Percentiles rank a stretch among this genome's conserved stretches.
These are phyloP conservation scores for Mucor mucedo DNA, from an alignment of 371 early-diverging fungal species.

Conservation along the genomic window DNA sequence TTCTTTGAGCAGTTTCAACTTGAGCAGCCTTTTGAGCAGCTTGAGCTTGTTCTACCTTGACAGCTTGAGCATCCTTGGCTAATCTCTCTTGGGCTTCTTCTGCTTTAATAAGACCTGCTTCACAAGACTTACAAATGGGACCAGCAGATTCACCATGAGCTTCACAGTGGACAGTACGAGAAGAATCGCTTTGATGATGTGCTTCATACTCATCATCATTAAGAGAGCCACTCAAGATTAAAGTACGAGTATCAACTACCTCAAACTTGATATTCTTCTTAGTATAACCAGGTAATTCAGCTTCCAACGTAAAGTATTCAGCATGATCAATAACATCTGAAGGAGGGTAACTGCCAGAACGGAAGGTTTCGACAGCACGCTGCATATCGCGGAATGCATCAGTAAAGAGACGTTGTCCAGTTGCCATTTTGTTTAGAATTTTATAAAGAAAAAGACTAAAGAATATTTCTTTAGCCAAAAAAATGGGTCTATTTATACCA, in stretches of 20 bases:
- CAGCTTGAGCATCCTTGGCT: background rate
- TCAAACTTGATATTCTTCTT: constrained; percentile 42
- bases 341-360: constrained; percentile 25
- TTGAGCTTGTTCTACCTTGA: background rate
- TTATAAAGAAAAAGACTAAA: background rate
- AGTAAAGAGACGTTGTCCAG: constrained; percentile 34
- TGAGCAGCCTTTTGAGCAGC: background rate
- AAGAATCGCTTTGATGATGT: too few relatives aligned
- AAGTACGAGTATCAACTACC: constrained; percentile 28
- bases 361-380: constrained; percentile 37
- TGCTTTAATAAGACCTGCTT: background rate
- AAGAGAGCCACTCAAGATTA: constrained; percentile 30
- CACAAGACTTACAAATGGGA: background rate
- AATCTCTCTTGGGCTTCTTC: background rate
- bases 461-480: background rate
- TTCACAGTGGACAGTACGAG: background rate
- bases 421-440: constrained; percentile 20
- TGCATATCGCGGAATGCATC: constrained; percentile 40
- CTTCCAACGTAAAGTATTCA: constrained; percentile 33
- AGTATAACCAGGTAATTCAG: constrained; percentile 40
- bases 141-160: background rate
- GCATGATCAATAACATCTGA: constrained; percentile 37
- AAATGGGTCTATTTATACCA: background rate
- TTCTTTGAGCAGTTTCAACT: background rate
- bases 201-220: background rate